Percentiles rank a stretch among this genome's conserved stretches.
Evolutionary conservation across 306 rosid species (phyloP).

Genomic region (Biancaea sappan): DNA sequence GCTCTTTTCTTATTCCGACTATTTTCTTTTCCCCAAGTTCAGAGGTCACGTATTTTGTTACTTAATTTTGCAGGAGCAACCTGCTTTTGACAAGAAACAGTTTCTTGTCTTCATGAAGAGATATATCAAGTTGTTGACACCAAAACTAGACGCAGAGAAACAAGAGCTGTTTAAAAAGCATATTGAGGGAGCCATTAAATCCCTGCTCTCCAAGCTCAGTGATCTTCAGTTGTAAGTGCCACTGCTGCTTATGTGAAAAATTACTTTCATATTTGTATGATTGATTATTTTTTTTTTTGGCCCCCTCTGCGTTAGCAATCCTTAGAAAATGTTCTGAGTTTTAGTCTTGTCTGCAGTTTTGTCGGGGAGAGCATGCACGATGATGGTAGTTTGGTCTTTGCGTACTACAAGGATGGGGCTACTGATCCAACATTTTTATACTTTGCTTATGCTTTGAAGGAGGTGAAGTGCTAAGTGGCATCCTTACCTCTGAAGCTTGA

Average conservation of each 20-base stretch:
- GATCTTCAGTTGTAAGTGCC: constrained; percentile 69
- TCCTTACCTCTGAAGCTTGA: constrained; percentile 26
- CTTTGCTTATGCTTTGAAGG: constrained; percentile 60
- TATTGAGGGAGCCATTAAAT: not conserved
- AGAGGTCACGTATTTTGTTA: not conserved
- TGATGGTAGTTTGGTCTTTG: constrained; percentile 56
- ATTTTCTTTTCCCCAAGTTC: not conserved
- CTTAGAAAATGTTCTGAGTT: not conserved
- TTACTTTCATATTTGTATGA: not conserved
- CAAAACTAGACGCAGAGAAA: constrained; percentile 46
- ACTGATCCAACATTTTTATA: constrained; percentile 68
- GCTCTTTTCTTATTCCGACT: not conserved
- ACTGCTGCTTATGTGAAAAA: not conserved
- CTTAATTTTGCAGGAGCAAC: constrained; percentile 63
- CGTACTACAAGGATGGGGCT: constrained; percentile 76
- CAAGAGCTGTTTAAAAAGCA: constrained; percentile 41
- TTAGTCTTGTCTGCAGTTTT: constrained; percentile 45
- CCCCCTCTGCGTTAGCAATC: not conserved
- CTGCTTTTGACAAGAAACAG: constrained; percentile 60
- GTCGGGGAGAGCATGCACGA: constrained; percentile 79
- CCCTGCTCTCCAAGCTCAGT: not conserved
- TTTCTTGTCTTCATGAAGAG: constrained; percentile 41
- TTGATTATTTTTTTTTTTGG: not conserved
- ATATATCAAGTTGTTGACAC: constrained; percentile 50
- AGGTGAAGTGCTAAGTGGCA: constrained; percentile 60